These are phyloP conservation scores for Phytophthora gonapodyides DNA, from an alignment of 352 stramenopile genomes.

Conservation along the genomic window DNA sequence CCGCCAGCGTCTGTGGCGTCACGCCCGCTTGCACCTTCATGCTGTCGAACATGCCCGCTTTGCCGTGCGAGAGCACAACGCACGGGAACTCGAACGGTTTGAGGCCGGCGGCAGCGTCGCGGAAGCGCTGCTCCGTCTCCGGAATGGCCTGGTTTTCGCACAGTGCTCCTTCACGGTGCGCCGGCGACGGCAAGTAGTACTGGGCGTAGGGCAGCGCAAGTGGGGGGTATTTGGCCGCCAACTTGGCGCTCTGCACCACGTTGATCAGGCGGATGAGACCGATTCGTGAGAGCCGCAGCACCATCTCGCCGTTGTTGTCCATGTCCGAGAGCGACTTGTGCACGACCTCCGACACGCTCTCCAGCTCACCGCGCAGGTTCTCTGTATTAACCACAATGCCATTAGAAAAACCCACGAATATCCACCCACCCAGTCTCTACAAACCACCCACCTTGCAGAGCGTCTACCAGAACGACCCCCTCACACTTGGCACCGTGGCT, in stretches of 20 bases:
- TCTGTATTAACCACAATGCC: conserved; percentile 37
- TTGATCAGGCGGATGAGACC: conserved; percentile 76
- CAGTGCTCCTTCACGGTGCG: conserved; percentile 59
- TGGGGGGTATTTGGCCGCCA: conserved; percentile 54
- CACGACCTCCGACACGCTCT: conserved; percentile 65
- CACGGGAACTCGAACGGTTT: conserved; percentile 57
- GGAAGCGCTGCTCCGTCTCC: conserved; percentile 65
- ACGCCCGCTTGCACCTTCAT: conserved; percentile 65
- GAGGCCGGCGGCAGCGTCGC: conserved; percentile 25
- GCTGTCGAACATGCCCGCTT: conserved; percentile 66
- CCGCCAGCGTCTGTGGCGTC: conserved; percentile 40
- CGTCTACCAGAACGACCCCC: conserved; percentile 75
- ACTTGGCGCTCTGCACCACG: conserved; percentile 64
- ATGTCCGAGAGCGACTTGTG: conserved; percentile 57
- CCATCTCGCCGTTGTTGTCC: conserved; percentile 64
- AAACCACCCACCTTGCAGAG: conserved; percentile 47
- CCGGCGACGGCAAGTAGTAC: conserved; percentile 66
- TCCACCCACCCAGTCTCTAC: not conserved
- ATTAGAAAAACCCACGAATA: not conserved
- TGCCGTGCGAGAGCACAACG: conserved; percentile 73
- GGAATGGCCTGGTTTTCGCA: conserved; percentile 63
- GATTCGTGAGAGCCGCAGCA: conserved; percentile 55
- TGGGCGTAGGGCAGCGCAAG: conserved; percentile 60
- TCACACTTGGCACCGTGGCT: conserved; percentile 40
- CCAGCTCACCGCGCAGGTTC: conserved; percentile 59